Base-by-base conservation (phyloP, 75 land plant species). In the Chamaecyparis obtusa region DNA sequence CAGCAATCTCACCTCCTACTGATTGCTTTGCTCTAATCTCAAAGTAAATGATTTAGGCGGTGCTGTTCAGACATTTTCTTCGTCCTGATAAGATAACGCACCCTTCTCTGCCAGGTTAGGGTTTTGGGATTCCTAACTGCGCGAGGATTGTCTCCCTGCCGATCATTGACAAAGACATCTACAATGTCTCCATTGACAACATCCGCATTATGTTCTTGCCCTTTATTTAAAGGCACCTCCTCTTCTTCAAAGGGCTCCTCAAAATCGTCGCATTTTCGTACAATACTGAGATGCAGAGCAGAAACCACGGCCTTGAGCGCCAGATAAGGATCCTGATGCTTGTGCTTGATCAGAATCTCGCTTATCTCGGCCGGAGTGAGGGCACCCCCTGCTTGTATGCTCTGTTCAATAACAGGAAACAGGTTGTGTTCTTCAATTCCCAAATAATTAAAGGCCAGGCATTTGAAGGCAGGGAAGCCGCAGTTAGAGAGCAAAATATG, bases 341-440 rank as follows among this genome's bases (percentile, higher is more conserved):
- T 76, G 35, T 88, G 88, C 89, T 90, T 85, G 21, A 93, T 85
- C 85, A 93, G 76, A 54, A 93, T 88, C 83, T 96, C 97, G 43
- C 94, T 93, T 13, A 95, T 89, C 82, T 93, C 92, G 36, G 97
- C 97, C 37, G 96, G 95, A 33, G 97, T 92, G 43, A 95, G 86
- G 46, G 83, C 88, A 35, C 89, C 93, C 0, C 90, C 93, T 21
- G 88, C 89, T 37, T 86, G 78, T n/a, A 94, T 64, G 89, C 89
- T 87, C 71, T 90, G 78, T 87, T 94, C 95, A 21, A 88, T 89
- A 14, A 69, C 86, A 16, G 88, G 85, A 48, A 91, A 90, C 86
- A 92, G 77, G 43, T 77, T 84, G 83, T 93, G 93, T 30, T 85
- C 90, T 39, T 87, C 92, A 14, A 91, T 24, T 30, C 89, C 91